Evolutionary conservation across 129 eudicot species (phyloP).

Genomic region (Kitagawia praeruptora): DNA sequence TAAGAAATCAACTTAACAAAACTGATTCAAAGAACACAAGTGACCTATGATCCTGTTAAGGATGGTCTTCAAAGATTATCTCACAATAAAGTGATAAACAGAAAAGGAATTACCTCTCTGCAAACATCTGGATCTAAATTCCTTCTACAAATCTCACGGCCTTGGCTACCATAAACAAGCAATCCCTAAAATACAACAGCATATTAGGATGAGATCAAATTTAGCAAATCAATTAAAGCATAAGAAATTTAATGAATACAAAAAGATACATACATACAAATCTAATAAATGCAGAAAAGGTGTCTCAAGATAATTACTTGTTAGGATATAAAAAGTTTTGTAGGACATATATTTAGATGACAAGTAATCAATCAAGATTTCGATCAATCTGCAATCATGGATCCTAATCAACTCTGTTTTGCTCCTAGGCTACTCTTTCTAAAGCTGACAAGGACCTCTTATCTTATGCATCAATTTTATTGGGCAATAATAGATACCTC

Average conservation of each 20-base stretch:
- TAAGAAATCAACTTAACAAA: not conserved
- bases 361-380: not conserved
- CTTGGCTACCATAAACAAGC: conserved; percentile 90
- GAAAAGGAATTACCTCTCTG: conserved; percentile 52
- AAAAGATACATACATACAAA: not conserved
- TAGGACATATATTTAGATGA: not conserved
- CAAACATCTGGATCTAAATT: conserved; percentile 61
- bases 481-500: not conserved
- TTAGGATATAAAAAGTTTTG: not conserved
- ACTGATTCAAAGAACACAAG: not conserved
- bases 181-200: conserved; percentile 55
- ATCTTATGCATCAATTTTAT: not conserved
- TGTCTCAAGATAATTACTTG: not conserved
- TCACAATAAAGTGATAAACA: not conserved
- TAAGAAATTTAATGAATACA: not conserved
- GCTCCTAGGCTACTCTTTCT: not conserved
- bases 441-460: not conserved
- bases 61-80: not conserved
- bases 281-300: not conserved
- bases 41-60: not conserved
- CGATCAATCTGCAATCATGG: too few species aligned
- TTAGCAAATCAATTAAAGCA: not conserved
- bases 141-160: conserved; percentile 70
- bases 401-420: not conserved
- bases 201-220: conserved; percentile 1